phyloP scores from a whole-genome alignment of 805 yeast genomes.

The Candida xiaguanensis region DNA sequence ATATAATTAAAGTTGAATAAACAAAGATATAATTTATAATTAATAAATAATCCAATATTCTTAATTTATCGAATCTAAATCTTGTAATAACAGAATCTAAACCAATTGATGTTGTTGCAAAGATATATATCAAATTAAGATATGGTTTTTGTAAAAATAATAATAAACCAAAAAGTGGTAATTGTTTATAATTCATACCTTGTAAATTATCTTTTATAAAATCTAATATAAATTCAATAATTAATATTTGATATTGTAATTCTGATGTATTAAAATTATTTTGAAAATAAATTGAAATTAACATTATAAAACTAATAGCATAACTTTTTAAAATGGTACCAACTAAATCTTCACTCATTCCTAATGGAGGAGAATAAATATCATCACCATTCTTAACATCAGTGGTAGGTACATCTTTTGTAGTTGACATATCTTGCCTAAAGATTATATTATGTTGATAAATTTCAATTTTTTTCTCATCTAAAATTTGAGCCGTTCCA shows the following conservation, averaged over 20 bases:
- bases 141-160: conserved; percentile 4
- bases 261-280: conserved; percentile 2
- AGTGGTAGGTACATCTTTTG: not conserved
- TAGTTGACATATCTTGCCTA: not conserved
- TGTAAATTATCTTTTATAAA: conserved; percentile 4
- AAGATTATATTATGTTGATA: too few species aligned
- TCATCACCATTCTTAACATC: too few species aligned
- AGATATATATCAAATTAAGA: conserved; percentile 3
- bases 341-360: not conserved
- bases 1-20: not conserved
- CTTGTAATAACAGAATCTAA: conserved; percentile 1
- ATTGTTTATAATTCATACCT: conserved; percentile 4
- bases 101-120: conserved; percentile 5
- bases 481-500: not conserved
- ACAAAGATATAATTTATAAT: conserved; percentile 4
- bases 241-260: conserved; percentile 3
- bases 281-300: conserved; percentile 3
- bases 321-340: conserved; percentile 1
- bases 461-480: not conserved
- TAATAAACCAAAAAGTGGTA: conserved; percentile 1
- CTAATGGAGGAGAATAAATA: conserved; percentile 1
- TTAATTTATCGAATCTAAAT: conserved; percentile 1
- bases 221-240: conserved; percentile 6
- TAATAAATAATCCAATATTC: conserved; percentile 3
- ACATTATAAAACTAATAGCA: conserved; percentile 1